Conservation (phyloP, 805 yeast species). For the Komagataella ulmi region DNA sequence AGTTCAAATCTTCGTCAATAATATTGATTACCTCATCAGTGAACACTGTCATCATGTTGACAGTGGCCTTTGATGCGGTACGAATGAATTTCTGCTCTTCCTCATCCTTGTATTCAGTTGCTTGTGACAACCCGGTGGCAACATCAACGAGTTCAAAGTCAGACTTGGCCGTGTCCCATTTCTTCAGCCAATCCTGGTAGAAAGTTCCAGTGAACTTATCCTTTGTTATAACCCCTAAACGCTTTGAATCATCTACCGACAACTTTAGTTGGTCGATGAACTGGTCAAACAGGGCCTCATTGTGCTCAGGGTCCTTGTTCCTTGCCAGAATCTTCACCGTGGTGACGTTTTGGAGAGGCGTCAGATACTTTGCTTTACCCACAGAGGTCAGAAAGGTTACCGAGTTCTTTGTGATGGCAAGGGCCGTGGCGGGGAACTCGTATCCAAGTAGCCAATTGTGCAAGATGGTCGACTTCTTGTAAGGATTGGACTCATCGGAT, state of each 20-base stretch:
- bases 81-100: constrained; percentile 55
- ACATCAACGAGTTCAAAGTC: constrained; percentile 37
- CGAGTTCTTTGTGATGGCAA: constrained; percentile 48
- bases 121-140: constrained; percentile 35
- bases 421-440: constrained; percentile 87
- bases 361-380: constrained; percentile 73
- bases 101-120: constrained; percentile 67
- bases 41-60: constrained; percentile 68
- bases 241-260: constrained; percentile 17
- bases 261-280: constrained; percentile 33
- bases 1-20: constrained; percentile 75
- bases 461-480: constrained; percentile 72
- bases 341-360: constrained; percentile 35
- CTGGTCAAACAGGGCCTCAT: constrained; percentile 49
- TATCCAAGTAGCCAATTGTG: constrained; percentile 91
- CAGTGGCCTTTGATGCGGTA: constrained; percentile 66
- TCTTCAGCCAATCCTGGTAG: constrained; percentile 62
- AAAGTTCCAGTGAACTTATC: constrained; percentile 79
- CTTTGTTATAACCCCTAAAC: constrained; percentile 32
- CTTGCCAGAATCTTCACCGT: constrained; percentile 48
- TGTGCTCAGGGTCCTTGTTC: constrained; percentile 70
- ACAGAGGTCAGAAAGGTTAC: constrained; percentile 62
- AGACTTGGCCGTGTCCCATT: constrained; percentile 22
- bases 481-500: constrained; percentile 77
- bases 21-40: constrained; percentile 79